Base-by-base conservation (phyloP, 225 moss, liverwort and hornwort species). In the Lunularia cruciata region DNA sequence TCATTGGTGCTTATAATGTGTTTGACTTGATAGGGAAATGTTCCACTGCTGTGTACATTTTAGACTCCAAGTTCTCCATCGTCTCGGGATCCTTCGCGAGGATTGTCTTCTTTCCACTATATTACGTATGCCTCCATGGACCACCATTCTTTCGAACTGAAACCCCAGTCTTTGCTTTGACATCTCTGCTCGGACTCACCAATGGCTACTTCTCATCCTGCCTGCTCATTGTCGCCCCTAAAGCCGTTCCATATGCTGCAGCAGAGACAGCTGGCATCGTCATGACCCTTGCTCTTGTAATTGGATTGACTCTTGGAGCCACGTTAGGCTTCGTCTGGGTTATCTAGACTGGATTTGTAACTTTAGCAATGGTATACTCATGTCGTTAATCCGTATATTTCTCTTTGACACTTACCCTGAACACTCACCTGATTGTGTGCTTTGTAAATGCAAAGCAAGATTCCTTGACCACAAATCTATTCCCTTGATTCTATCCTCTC, bases 251-350 rank as follows among this genome's bases (percentile, higher is more conserved):
- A 5, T 78, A 86, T 35, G 36, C 83, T 18, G 88, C 88, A 58
- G 79, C 90, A 2, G 84, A 90, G 77, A 84, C 84, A 11, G 86
- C 88, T 28, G 88, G 88, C 43, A 84, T 88, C 19, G 49, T 88
- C 15, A 88, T 90, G 88, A 57, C 57, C 26, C 19, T 69, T 27
- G 54, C 57, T 57, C 69, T 69, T 40, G 56, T 69, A 16, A 0
- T 57, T 5, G 69, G 69, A 1, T 30, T 69, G 55, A 19, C 57
- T 0, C 14, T 55, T 3, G 69, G 69, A 31, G 26, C 55, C 1
- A 8, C 57, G 14, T 26, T 69, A 3, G 57, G 55, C 56, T 69
- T 55, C 12, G 55, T 57, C 27, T 69, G 69, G 69, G 54, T 69
- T 35, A 35, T 67, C 3, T 67, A 56, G 55, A 9, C 25, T 18